Percentiles rank a stretch among this genome's conserved stretches.
Conservation (phyloP, 2,329 filamentous ascomycete species). For the Cladosporium phlei region DNA sequence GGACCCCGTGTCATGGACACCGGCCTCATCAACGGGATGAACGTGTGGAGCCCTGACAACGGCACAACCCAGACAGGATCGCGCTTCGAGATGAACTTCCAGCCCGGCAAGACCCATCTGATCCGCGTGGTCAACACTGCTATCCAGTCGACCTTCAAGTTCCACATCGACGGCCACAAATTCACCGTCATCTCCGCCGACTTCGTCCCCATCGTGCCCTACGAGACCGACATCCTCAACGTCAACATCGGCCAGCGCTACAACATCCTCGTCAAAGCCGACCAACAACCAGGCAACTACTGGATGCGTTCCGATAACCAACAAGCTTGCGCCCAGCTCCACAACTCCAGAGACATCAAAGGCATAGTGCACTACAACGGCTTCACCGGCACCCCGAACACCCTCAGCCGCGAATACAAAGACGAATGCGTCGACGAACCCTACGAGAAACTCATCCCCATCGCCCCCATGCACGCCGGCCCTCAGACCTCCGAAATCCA, state of each 20-base stretch:
- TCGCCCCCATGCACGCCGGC: slow-evolving; percentile 26
- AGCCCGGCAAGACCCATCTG: slow-evolving; percentile 26
- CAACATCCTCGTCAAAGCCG: slow-evolving; percentile 28
- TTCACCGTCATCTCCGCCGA: slow-evolving; percentile 37
- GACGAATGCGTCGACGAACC: slow-evolving; percentile 38
- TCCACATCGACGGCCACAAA: slow-evolving; percentile 39
- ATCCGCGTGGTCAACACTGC: slow-evolving; percentile 32
- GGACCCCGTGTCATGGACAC: slow-evolving; percentile 38
- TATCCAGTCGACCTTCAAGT: slow-evolving; percentile 40
- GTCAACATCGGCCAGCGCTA: slow-evolving; percentile 36
- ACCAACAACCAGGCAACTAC: slow-evolving; percentile 26
- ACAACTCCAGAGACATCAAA: slow-evolving; percentile 23
- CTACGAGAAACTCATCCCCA: slow-evolving; percentile 33
- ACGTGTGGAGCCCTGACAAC: slow-evolving; percentile 30
- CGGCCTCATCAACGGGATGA: slow-evolving; percentile 43
- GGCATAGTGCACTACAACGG: slow-evolving; percentile 35
- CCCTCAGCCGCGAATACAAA: slow-evolving; percentile 30
- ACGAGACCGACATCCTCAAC: slow-evolving; percentile 33
- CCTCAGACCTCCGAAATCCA: slow-evolving; percentile 25
- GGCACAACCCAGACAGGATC: slow-evolving; percentile 23
- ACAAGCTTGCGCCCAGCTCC: slow-evolving; percentile 31
- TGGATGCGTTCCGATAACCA: slow-evolving; percentile 36
- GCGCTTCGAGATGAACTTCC: slow-evolving; percentile 28
- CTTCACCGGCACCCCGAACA: slow-evolving; percentile 28
- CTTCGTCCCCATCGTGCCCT: slow-evolving; percentile 35